Percentiles rank a stretch among this genome's conserved stretches.
These are phyloP conservation scores for Aspergillaceae sp. DNA, from an alignment of 2,329 filamentous ascomycete genomes.

Conservation along the genomic window DNA sequence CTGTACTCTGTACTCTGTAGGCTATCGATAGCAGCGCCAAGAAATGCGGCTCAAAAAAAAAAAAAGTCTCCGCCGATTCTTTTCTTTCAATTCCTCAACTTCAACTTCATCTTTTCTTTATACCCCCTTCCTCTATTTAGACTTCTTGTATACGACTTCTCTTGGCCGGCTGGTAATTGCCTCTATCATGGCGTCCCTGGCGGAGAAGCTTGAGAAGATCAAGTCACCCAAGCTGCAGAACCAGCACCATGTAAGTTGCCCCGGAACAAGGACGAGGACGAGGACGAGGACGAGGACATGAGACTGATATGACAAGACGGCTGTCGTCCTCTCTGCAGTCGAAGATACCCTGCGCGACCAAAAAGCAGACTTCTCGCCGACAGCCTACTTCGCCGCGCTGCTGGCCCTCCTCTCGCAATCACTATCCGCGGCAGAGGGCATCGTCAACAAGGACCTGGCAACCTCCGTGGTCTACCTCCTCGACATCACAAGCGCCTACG, in stretches of 20 bases:
- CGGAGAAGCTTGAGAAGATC: slow-evolving; percentile 94
- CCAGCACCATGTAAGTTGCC: slow-evolving; percentile 67
- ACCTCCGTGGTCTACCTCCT: slow-evolving; percentile 90
- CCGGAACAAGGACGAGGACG: not conserved
- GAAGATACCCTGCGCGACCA: slow-evolving; percentile 89
- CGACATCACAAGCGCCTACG: slow-evolving; percentile 78
- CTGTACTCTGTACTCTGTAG: not conserved
- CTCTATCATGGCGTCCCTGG: slow-evolving; percentile 52
- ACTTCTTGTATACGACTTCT: slow-evolving; percentile 5
- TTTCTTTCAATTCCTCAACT: slow-evolving; percentile 11
- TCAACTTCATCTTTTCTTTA: slow-evolving; percentile 16
- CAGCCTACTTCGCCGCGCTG: slow-evolving; percentile 92
- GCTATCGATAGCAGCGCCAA: slow-evolving; percentile 24
- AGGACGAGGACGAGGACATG: not conserved
- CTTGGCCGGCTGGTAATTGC: slow-evolving; percentile 16
- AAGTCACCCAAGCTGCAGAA: slow-evolving; percentile 93
- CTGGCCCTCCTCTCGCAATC: slow-evolving; percentile 78
- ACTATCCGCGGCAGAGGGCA: slow-evolving; percentile 52
- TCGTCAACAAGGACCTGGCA: slow-evolving; percentile 71
- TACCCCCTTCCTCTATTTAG: not conserved
- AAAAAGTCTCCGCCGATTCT: slow-evolving; percentile 19
- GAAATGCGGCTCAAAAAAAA: slow-evolving; percentile 14
- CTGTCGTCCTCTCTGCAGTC: slow-evolving; percentile 78
- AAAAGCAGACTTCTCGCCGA: slow-evolving; percentile 71
- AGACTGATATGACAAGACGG: slow-evolving; percentile 26